Evolutionary conservation across 257 asterid species (phyloP).

Genomic region (Henckelia pumila): DNA sequence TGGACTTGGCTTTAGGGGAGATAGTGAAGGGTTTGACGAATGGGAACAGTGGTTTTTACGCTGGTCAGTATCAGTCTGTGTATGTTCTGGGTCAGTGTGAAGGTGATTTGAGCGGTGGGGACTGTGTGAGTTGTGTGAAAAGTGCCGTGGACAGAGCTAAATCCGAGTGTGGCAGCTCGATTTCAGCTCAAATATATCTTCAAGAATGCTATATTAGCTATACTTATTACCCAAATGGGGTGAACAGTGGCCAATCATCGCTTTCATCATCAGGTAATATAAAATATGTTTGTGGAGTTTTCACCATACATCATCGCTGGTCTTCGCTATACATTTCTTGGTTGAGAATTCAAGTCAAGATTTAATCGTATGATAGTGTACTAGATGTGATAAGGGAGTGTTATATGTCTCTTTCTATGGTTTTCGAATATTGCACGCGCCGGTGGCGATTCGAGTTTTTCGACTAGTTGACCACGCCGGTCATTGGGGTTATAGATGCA

Average conservation of each 20-base stretch:
- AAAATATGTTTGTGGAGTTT: background rate
- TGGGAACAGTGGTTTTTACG: conserved; percentile 54
- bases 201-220: conserved; percentile 70
- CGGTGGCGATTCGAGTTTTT: background rate
- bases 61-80: conserved; percentile 62
- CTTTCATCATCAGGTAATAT: conserved; percentile 54
- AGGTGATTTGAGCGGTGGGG: conserved; percentile 57
- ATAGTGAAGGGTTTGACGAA: conserved; percentile 50
- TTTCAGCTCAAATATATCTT: conserved; percentile 71
- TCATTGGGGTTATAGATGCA: background rate
- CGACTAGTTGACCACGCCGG: no score
- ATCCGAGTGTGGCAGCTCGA: conserved; percentile 51
- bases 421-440: conserved; percentile 5
- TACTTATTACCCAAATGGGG: conserved; percentile 74
- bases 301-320: background rate
- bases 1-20: conserved; percentile 59
- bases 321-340: background rate
- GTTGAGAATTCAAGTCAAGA: background rate
- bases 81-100: conserved; percentile 89
- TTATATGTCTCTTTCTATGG: conserved; percentile 19
- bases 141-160: conserved; percentile 47
- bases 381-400: background rate
- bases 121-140: conserved; percentile 80
- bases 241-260: conserved; percentile 37
- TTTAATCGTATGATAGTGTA: background rate